A percentile compares a stretch with the other conserved stretches of the same genome.
phyloP scores from a whole-genome alignment of 352 stramenopile genomes.

The Globisporangium ultimum region DNA sequence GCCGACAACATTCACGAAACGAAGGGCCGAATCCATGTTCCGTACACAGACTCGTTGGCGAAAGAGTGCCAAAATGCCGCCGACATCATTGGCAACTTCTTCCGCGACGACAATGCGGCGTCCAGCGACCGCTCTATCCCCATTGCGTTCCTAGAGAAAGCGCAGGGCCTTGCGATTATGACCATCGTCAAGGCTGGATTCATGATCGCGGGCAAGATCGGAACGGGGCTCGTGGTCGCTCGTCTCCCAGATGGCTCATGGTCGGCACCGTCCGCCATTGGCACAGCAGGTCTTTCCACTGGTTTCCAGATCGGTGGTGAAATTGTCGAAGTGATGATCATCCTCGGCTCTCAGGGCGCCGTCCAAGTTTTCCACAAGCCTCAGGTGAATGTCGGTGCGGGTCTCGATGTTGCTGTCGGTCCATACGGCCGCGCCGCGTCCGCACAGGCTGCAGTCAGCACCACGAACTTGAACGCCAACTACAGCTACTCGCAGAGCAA shows the following conservation, averaged over 20 bases:
- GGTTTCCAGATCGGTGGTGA: slow-evolving; percentile 72
- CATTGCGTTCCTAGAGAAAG: slow-evolving; percentile 17
- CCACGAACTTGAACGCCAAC: slow-evolving; percentile 41
- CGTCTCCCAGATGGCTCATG: slow-evolving; percentile 43
- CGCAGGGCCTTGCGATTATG: slow-evolving; percentile 20
- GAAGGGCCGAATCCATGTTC: slow-evolving; percentile 19
- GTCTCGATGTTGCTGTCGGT: slow-evolving; percentile 67
- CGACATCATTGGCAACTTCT: slow-evolving; percentile 29
- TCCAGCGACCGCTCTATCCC: slow-evolving; percentile 20
- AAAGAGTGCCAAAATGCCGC: slow-evolving; percentile 26
- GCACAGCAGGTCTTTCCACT: slow-evolving; percentile 48
- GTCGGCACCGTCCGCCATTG: slow-evolving; percentile 77
- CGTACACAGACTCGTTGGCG: slow-evolving; percentile 19
- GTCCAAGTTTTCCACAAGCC: slow-evolving; percentile 62
- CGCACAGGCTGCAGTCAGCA: slow-evolving; percentile 30
- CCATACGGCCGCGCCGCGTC: slow-evolving; percentile 48
- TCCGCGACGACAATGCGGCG: slow-evolving; percentile 12
- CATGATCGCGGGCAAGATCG: slow-evolving; percentile 27
- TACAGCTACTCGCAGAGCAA: slow-evolving; percentile 75
- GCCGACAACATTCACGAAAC: slow-evolving; percentile 23
- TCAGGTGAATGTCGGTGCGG: slow-evolving; percentile 64
- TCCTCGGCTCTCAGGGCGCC: slow-evolving; percentile 72
- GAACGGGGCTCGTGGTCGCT: slow-evolving; percentile 58
- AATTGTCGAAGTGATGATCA: slow-evolving; percentile 79
- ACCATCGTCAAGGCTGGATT: slow-evolving; percentile 23